Evolutionary conservation across 768 basidiomycete species (phyloP).

Genomic region (Naganishia onofrii): DNA sequence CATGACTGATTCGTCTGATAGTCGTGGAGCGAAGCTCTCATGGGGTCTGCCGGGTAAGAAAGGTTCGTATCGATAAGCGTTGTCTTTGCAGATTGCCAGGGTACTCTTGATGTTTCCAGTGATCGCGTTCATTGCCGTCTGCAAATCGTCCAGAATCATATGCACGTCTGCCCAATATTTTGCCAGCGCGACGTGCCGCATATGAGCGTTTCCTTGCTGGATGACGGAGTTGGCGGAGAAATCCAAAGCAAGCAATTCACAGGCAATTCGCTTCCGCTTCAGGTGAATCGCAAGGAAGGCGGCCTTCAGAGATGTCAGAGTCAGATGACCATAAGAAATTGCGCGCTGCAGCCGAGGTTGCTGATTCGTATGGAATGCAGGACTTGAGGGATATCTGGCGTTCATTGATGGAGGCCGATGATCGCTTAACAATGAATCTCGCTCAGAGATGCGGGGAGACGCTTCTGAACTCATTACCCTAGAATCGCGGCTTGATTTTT

Average conservation of each 20-base stretch:
- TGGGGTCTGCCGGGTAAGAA: conserved; percentile 10
- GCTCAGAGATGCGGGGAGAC: background rate
- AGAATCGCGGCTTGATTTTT: background rate
- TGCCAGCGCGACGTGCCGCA: conserved; percentile 27
- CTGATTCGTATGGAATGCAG: background rate
- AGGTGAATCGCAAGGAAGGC: conserved; percentile 43
- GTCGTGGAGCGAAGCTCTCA: conserved; percentile 33
- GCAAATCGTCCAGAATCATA: conserved; percentile 31
- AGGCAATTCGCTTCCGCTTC: conserved; percentile 42
- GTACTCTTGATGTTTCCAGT: background rate
- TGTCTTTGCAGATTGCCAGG: background rate
- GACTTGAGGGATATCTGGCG: background rate
- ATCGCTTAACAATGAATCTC: background rate
- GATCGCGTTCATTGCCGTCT: conserved; percentile 17
- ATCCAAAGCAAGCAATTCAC: conserved; percentile 45
- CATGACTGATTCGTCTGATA: conserved; percentile 34
- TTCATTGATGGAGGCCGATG: background rate
- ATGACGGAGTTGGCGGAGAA: conserved; percentile 27
- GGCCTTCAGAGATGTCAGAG: conserved; percentile 42
- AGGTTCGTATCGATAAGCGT: background rate
- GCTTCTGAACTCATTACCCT: background rate
- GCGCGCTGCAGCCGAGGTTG: conserved; percentile 8
- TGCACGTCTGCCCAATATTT: conserved; percentile 31
- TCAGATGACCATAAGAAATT: conserved; percentile 34
- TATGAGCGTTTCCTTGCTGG: conserved; percentile 5